Evolutionary conservation across 768 basidiomycete genomes (phyloP).

Genomic region (Leccinum aurantiacum): DNA sequence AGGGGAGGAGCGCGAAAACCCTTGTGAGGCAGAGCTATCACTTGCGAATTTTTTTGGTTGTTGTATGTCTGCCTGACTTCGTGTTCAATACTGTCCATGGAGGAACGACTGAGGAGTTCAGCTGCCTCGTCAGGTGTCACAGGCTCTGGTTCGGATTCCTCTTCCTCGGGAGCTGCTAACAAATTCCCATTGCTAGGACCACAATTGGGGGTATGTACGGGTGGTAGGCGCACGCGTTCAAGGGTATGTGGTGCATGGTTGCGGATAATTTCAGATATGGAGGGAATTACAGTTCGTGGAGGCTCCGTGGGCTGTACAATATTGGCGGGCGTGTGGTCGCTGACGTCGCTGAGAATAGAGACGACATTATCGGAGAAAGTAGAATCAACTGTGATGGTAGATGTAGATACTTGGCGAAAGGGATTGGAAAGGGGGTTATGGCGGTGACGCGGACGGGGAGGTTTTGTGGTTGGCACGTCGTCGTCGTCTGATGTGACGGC

Average conservation of each 20-base stretch:
- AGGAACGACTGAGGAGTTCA: conserved; percentile 74
- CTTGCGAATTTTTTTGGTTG: conserved; percentile 44
- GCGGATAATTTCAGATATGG: conserved; percentile 87
- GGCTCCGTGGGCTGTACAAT: conserved; percentile 27
- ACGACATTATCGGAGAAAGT: conserved; percentile 18
- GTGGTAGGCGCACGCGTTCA: conserved; percentile 48
- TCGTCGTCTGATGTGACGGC: conserved; percentile 53
- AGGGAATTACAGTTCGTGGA: conserved; percentile 60
- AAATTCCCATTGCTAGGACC: conserved; percentile 47
- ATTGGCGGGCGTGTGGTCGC: conserved; percentile 10
- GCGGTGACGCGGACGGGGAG: conserved; percentile 23
- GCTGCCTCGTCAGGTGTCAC: conserved; percentile 55
- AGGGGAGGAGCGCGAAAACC: conserved; percentile 38
- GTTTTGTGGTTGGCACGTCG: conserved; percentile 29
- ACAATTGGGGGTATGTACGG: conserved; percentile 47
- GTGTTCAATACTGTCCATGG: conserved; percentile 83
- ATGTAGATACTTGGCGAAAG: conserved; percentile 28
- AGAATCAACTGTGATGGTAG: conserved; percentile 32
- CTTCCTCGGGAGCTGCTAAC: conserved; percentile 47
- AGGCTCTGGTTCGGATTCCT: conserved; percentile 51
- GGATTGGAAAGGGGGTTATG: conserved; percentile 20
- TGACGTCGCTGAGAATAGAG: conserved; percentile 10
- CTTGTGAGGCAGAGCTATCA: conserved; percentile 40
- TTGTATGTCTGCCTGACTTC: conserved; percentile 74
- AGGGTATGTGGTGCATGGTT: conserved; percentile 64